Percentiles rank a stretch among this genome's conserved stretches.
These are phyloP conservation scores for Fusarium continuum DNA, from an alignment of 2,329 filamentous ascomycete genomes.

Conservation along the genomic window DNA sequence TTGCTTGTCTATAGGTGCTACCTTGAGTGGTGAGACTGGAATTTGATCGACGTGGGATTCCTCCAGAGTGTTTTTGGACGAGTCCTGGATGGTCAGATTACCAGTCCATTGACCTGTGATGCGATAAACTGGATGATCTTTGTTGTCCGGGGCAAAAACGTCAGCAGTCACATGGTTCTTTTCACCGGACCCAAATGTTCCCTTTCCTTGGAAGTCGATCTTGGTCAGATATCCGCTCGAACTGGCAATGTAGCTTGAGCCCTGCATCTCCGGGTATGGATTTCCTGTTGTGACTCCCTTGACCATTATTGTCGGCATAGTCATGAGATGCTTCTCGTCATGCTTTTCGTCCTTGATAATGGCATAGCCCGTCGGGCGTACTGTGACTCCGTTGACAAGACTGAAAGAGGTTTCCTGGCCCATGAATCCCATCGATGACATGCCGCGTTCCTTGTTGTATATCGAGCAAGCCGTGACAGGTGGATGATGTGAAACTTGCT, in stretches of 20 bases:
- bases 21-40: not conserved
- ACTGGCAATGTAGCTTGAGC: constrained; percentile 12
- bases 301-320: constrained; percentile 18
- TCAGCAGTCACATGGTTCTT: constrained; percentile 16
- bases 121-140: not conserved
- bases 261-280: constrained; percentile 14
- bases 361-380: constrained; percentile 11
- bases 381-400: constrained; percentile 7
- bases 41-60: constrained; percentile 14
- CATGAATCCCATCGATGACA: constrained; percentile 10
- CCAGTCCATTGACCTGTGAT: constrained; percentile 8
- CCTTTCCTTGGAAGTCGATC: constrained; percentile 11
- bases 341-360: constrained; percentile 16
- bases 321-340: constrained; percentile 11
- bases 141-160: constrained; percentile 3
- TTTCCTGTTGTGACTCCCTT: constrained; percentile 7
- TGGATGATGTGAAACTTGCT: constrained; percentile 64
- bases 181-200: constrained; percentile 1
- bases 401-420: constrained; percentile 21
- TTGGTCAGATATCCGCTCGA: constrained; percentile 15
- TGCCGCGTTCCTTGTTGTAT: constrained; percentile 15
- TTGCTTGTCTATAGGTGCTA: constrained; percentile 66
- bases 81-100: not conserved
- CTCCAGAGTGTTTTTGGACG: not conserved
- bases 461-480: constrained; percentile 56